Percentiles rank a stretch among this genome's conserved stretches.
Evolutionary conservation across 2,329 filamentous ascomycete species (phyloP).

Genomic region (Aspergillus pseudotamarii): DNA sequence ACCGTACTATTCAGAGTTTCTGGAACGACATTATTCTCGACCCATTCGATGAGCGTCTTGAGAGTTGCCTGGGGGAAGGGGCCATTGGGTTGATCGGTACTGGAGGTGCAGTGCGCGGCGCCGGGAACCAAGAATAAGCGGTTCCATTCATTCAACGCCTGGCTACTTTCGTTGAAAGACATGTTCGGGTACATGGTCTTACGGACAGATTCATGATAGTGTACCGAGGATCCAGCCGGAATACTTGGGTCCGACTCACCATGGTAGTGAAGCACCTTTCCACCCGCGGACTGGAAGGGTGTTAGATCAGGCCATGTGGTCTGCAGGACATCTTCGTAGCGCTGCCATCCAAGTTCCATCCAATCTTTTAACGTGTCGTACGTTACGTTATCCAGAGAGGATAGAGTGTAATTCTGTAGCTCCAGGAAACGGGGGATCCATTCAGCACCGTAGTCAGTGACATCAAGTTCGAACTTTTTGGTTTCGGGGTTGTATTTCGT

Average conservation of each 20-base stretch:
- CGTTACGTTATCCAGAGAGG: conserved; percentile 52
- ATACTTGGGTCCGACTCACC: conserved; percentile 59
- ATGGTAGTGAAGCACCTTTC: conserved; percentile 62
- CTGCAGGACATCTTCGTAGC: conserved; percentile 56
- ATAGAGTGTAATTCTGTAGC: conserved; percentile 41
- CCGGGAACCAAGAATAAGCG: conserved; percentile 59
- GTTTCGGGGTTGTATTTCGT: conserved; percentile 30
- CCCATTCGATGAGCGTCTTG: conserved; percentile 54
- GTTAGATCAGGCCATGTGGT: conserved; percentile 58
- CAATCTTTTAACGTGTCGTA: conserved; percentile 60
- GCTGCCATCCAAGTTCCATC: conserved; percentile 54
- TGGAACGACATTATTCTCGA: conserved; percentile 53
- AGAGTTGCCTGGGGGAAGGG: conserved; percentile 52
- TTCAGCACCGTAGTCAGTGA: conserved; percentile 41
- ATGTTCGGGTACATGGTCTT: conserved; percentile 52
- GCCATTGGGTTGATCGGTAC: conserved; percentile 46
- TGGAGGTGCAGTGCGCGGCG: conserved; percentile 55
- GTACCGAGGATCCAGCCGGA: conserved; percentile 57
- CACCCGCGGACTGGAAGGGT: conserved; percentile 52
- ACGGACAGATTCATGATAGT: conserved; percentile 59
- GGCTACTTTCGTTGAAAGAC: conserved; percentile 40
- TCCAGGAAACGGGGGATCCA: conserved; percentile 36
- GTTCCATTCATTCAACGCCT: conserved; percentile 57
- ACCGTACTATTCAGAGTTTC: conserved; percentile 47
- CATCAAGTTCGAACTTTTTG: conserved; percentile 31